Conservation (phyloP, 2,329 filamentous ascomycete genomes). For the Fusarium pseudocircinatum region DNA sequence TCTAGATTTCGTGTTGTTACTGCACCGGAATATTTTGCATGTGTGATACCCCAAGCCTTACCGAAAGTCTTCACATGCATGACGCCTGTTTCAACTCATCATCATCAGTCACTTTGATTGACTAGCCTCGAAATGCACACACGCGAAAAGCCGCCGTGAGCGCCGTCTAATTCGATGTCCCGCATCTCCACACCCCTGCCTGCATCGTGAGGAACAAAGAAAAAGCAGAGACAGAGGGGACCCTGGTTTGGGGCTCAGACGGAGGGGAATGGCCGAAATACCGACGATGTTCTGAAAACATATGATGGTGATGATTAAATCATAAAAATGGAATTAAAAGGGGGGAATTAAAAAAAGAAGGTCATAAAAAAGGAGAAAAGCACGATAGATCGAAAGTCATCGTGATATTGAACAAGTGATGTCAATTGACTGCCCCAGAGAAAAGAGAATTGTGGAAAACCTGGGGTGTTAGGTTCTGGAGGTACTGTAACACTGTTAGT, state of each 20-base stretch:
- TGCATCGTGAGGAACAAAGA: conserved; percentile 3
- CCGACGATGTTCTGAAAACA: conserved; percentile 1
- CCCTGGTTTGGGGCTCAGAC: neutral
- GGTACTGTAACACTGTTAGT: neutral
- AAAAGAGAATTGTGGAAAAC: conserved; percentile 15
- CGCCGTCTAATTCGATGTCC: neutral
- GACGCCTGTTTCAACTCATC: neutral
- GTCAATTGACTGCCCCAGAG: conserved; percentile 18
- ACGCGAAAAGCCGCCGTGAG: conserved; percentile 16
- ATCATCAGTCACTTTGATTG: neutral
- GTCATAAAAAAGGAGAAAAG: conserved; percentile 14
- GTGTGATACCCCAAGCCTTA: neutral
- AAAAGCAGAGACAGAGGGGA: neutral
- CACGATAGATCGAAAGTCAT: conserved; percentile 12
- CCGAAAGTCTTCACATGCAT: conserved; percentile 29
- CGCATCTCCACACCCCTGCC: conserved; percentile 10
- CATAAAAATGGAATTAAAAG: neutral
- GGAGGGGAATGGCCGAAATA: conserved; percentile 21
- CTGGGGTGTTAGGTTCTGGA: conserved; percentile 5
- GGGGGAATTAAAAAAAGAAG: neutral
- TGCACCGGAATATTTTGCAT: neutral
- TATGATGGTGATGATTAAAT: conserved; percentile 3
- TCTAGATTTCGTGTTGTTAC: neutral
- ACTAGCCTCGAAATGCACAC: neutral
- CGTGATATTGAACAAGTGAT: conserved; percentile 24